These are phyloP conservation scores for Puccinia novopanici DNA, from an alignment of 1,284 basidiomycete genomes.

Conservation along the genomic window DNA sequence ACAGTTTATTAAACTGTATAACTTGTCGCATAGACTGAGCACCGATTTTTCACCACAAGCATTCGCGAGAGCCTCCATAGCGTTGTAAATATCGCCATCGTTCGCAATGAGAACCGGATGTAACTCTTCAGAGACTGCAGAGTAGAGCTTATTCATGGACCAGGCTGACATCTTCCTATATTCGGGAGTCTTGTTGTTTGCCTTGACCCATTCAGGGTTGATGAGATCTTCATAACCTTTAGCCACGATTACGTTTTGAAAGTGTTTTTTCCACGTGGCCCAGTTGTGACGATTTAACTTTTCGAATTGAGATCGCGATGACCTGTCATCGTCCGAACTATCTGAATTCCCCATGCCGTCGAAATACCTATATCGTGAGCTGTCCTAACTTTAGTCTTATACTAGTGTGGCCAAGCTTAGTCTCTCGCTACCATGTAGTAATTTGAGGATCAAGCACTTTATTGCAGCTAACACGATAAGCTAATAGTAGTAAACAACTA, in stretches of 20 bases:
- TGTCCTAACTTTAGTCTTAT: too few species aligned
- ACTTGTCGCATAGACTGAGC: background rate
- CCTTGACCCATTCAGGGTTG: background rate
- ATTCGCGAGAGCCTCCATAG: background rate
- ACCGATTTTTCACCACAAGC: slow-evolving; percentile 1
- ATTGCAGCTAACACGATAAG: too few species aligned
- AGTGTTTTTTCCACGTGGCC: background rate
- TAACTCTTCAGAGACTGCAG: background rate
- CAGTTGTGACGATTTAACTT: background rate
- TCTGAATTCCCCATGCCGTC: too few species aligned
- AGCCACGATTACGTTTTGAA: background rate
- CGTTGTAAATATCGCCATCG: too few species aligned
- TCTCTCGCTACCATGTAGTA: too few species aligned
- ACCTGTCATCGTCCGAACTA: too few species aligned
- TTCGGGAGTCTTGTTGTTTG: background rate
- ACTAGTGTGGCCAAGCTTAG: too few species aligned
- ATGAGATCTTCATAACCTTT: slow-evolving; percentile 9
- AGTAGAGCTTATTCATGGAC: background rate
- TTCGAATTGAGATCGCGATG: too few species aligned
- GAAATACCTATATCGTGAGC: too few species aligned
- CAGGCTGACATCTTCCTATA: background rate
- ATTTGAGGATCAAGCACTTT: too few species aligned
- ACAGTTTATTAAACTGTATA: background rate
- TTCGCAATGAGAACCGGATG: background rate
- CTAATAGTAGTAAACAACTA: too few species aligned